Base-by-base conservation (phyloP, 129 eudicot genomes). In the Heracleum sosnowskyi region DNA sequence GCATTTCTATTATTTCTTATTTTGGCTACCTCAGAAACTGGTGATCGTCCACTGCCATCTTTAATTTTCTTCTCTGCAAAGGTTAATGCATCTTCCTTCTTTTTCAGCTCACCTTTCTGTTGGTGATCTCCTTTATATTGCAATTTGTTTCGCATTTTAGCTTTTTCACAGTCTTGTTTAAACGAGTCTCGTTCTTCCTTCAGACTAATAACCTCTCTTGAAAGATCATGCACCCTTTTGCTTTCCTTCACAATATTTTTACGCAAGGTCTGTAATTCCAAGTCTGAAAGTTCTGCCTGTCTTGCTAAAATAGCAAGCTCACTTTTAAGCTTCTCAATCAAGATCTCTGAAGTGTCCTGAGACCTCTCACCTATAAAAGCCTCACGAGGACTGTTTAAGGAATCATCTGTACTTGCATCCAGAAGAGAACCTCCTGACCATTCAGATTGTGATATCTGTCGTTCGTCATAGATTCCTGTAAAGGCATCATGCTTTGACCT, bases 241-340 rank as follows among this genome's bases (percentile, higher is more conserved):
- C 91, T 86, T 87, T 96, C 99, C 84, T 96, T 92, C 79, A 87
- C 90, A 37, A 96, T 84, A 80, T 87, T 97, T 81, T 89, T 96
- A n/a, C 96, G 88, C 34, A 96, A 90, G 22, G 95, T 87, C 78
- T 92, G 99, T 53, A 92, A 51, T 82, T 96, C 99, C 82, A 96
- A 71, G 26, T 96, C 99, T 3, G 95, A 83, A 73, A 90, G 82
- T 66, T 90, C 97, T 1, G 91, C 91, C 79, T 87, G 93, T 76
- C 97, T 83, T 12, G 99, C 78, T 60, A 86, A 84, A 81, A 76
- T 81, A 24, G 88, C 83, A 29, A 92, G 78, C 62, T 92, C 97
- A 24, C 78, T 76, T 82, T 86, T 90, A 69, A 95, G 96, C 82
- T 88, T 90, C 51, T 84, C 89, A 55, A 88, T 79, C 66, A 88